Base-by-base conservation (phyloP, 805 yeast genomes). In the Yarrowia sp. region DNA sequence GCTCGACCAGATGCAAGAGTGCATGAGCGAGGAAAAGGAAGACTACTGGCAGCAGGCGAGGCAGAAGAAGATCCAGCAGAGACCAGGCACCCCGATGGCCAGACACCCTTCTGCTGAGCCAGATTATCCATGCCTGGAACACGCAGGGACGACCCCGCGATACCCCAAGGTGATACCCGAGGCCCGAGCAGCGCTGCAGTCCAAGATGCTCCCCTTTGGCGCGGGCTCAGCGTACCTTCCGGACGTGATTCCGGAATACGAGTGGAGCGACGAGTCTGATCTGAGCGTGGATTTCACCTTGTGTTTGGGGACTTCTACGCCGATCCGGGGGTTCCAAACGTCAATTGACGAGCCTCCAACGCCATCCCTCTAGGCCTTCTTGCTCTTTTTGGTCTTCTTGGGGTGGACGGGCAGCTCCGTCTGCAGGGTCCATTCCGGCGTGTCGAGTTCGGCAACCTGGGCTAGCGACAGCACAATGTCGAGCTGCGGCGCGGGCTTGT, bases 401-500 rank as follows among this genome's bases (percentile, higher is more conserved):
- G 33, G 58, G 6, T 49, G 58, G 7, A 35, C 58, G 7, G 58
- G 42, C 42, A 35, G 9, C 24, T 51, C 32, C 1, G 58, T 51
- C 42, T 51, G 58, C 8, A 35, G 16, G n/a, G 58, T 51, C 58
- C 58, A 51, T 18, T 51, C 58, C 6, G 41, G 32, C 16, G 24
- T 14, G 24, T 51, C 58, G n/a, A 33, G 31, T 4, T 35, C 42
- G 12, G 42, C 16, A 13, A 35, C 9, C 32, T 51, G 33, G 6
- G 8, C 65, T 63, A 36, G 68, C 64, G 35, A 66, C 18, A 55
- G 14, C 27, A 38, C 47, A n/a, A 55, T 39, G 21, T 55, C 47
- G 6, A 55, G 36, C 27, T 38, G 27, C 6, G 61, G 61, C 27
- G 29, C 4, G 4, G 38, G 12, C 25, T 55, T 39, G 16, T 38